These are phyloP conservation scores for Cytospora piceicola DNA, from an alignment of 2,329 filamentous ascomycete genomes.

Conservation along the genomic window DNA sequence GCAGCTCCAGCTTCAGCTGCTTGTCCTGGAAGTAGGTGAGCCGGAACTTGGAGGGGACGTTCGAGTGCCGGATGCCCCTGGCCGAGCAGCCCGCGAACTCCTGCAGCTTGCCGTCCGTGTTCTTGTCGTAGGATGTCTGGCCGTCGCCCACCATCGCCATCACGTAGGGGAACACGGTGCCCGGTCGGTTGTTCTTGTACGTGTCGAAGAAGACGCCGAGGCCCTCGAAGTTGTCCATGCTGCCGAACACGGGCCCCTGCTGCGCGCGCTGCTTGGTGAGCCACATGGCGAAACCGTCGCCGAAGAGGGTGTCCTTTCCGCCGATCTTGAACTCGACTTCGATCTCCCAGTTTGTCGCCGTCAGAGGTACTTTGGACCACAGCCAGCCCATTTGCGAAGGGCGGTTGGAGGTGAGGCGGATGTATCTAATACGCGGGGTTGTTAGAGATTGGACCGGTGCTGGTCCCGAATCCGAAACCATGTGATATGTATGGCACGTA, in stretches of 20 bases:
- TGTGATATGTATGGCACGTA: conserved; percentile 46
- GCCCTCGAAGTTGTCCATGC: conserved; percentile 86
- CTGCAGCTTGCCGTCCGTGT: conserved; percentile 89
- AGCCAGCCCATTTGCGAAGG: conserved; percentile 92
- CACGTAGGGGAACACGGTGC: conserved; percentile 93
- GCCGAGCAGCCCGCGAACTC: conserved; percentile 96
- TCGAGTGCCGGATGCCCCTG: conserved; percentile 81
- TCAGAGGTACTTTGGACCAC: conserved; percentile 91
- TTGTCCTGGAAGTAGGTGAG: conserved; percentile 98
- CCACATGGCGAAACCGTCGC: conserved; percentile 98
- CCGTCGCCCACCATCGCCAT: conserved; percentile 99
- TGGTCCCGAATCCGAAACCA: conserved; percentile 3
- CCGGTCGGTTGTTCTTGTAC: conserved; percentile 98
- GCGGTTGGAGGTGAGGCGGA: conserved; percentile 88
- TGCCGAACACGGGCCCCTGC: conserved; percentile 84
- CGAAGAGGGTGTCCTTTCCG: conserved; percentile 86
- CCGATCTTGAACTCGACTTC: conserved; percentile 95
- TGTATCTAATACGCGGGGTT: conserved; percentile 67
- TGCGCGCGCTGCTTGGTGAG: conserved; percentile 89
- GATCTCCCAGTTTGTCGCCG: conserved; percentile 98
- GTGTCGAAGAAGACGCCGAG: conserved; percentile 96
- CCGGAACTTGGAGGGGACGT: conserved; percentile 79
- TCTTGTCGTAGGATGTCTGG: conserved; percentile 85
- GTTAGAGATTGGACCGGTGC: conserved; percentile 15
- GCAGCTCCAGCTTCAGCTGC: conserved; percentile 83